Percentiles rank a stretch among this genome's conserved stretches.
These are phyloP conservation scores for Amesomyces nigricolor DNA, from an alignment of 2,329 filamentous ascomycete genomes.

Conservation along the genomic window DNA sequence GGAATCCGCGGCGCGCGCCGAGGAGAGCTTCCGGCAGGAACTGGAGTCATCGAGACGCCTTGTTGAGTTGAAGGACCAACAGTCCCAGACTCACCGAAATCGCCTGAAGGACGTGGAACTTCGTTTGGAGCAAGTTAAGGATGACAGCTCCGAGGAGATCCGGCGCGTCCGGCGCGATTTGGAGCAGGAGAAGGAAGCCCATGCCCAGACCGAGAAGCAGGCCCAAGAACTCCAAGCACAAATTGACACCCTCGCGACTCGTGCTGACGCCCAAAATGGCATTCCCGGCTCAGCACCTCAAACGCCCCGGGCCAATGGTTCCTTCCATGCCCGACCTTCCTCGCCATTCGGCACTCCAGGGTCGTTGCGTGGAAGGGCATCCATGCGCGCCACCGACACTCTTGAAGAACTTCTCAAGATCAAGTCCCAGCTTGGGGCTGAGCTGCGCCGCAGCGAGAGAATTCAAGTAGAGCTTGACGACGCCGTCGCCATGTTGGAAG, in stretches of 20 bases:
- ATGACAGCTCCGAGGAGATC: constrained; percentile 59
- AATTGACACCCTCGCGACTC: constrained; percentile 48
- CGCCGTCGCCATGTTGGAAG: constrained; percentile 78
- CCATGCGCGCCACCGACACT: constrained; percentile 55
- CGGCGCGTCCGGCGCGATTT: constrained; percentile 52
- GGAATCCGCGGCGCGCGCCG: constrained; percentile 72
- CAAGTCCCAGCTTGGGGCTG: constrained; percentile 67
- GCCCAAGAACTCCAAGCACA: constrained; percentile 48
- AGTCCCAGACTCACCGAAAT: constrained; percentile 64
- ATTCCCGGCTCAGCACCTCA: constrained; percentile 48
- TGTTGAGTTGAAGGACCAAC: constrained; percentile 74
- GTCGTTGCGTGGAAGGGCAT: constrained; percentile 50
- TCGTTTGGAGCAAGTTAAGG: constrained; percentile 56
- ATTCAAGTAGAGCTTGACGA: constrained; percentile 75
- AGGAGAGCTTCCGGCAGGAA: constrained; percentile 82
- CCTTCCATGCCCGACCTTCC: constrained; percentile 44
- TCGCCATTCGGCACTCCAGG: constrained; percentile 59
- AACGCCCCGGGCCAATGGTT: constrained; percentile 57
- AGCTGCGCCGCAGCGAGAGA: constrained; percentile 68
- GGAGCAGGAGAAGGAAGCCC: constrained; percentile 47
- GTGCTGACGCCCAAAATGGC: constrained; percentile 38
- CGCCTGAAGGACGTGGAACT: constrained; percentile 65
- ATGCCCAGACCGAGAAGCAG: constrained; percentile 44
- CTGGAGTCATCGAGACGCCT: constrained; percentile 75
- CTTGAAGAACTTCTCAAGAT: constrained; percentile 60